Evolutionary conservation across 176 grass and related monocot genomes (phyloP), one percentile per base, ranked within the genome.

Genomic region (Triticum turgidum): DNA sequence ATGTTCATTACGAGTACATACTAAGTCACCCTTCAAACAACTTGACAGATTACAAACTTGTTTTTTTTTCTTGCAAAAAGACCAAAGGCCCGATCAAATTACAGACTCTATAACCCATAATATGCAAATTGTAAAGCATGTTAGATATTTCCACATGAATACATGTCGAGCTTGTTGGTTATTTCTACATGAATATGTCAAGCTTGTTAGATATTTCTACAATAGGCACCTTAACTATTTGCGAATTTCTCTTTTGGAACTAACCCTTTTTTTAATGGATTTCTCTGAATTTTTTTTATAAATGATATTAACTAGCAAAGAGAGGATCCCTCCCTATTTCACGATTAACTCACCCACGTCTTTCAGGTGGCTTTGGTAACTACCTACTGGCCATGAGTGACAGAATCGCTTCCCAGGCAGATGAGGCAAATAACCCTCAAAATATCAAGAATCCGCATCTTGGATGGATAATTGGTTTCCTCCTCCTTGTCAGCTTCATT

Each of bases 381-480:
- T 86, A 89, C 83, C 2, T 92, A 25, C 49, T 89, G 9, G 73
- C 72, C 44, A 92, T 92, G 90, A 92, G 87, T 21, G 79, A 74
- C 21, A 89, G 30, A 69, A 89, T 89, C 17, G 90, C 90, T 20
- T 34, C 49, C 10, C 84, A 52, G 81, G 18, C 51, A 89, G 11
- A 39, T 83, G 87, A 89, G 80, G 79, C 65, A 69, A 76, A 89
- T 76, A 9, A 92, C 86, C 58, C 87, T 37, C 74, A 86, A 82
- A 86, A 85, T 59, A 84, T 86, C 1, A 91, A 88, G 59, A 73
- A 85, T 63, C 89, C 65, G 0, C 62, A 86, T 3, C 78, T 91
- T 56, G 83, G 86, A 49, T 91, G 86, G 90, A 91, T 88, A 80
- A 88, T 88, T 58, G 90, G 90, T 17, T 91, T 91, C 73, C 82